phyloP scores from a whole-genome alignment of 768 basidiomycete genomes.

The Trametes punicea region DNA sequence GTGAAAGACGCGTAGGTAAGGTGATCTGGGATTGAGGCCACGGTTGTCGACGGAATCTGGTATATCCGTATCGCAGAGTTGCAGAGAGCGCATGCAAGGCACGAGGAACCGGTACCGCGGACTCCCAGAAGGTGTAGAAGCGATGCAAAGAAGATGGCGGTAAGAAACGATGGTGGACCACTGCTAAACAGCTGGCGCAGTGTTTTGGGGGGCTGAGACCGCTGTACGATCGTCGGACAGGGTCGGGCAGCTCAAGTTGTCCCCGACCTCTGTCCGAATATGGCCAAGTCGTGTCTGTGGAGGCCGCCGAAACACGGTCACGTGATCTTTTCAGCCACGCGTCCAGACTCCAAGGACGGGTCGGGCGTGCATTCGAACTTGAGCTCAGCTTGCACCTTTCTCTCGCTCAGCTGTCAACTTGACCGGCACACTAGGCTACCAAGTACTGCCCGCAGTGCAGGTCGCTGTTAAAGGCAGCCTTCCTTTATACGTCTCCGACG shows the following conservation, averaged over 20 bases:
- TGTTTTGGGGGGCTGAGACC: not conserved
- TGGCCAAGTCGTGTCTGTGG: not conserved
- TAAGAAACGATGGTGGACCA: not conserved
- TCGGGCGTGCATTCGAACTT: not conserved
- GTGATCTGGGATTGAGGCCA: not conserved
- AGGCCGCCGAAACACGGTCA: conserved; percentile 16
- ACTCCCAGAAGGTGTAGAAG: not conserved
- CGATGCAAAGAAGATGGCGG: not conserved
- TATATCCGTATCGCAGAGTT: not conserved
- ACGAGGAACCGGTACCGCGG: too few species aligned
- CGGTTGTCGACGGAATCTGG: not conserved
- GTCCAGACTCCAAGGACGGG: not conserved
- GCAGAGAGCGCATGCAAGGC: not conserved
- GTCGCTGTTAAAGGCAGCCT: conserved; percentile 9
- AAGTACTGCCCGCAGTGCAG: conserved; percentile 13
- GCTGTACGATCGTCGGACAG: not conserved
- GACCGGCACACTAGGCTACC: not conserved
- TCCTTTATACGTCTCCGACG: not conserved
- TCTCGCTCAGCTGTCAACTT: not conserved
- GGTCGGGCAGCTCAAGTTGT: not conserved
- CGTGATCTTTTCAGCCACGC: conserved; percentile 1
- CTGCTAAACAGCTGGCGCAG: not conserved
- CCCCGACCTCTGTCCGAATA: not conserved
- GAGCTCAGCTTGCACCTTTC: not conserved
- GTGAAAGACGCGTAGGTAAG: not conserved